Evolutionary conservation across 2,329 filamentous ascomycete genomes (phyloP).

Genomic region (Cladosporium cucumerinum): DNA sequence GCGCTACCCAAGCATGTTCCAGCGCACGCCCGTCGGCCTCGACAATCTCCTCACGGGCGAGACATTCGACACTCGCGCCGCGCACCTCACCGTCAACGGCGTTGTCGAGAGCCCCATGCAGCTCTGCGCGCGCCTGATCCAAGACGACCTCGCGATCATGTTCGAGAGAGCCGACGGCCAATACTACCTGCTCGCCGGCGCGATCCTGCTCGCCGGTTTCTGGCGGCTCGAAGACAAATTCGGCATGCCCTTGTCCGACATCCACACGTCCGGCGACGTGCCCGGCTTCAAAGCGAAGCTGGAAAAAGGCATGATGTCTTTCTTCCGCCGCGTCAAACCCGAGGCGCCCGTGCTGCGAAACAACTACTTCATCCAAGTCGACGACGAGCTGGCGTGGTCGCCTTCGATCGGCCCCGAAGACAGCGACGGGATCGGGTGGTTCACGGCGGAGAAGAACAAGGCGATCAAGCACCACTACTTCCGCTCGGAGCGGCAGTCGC

Average conservation of each 20-base stretch:
- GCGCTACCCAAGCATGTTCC: constrained; percentile 71
- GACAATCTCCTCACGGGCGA: constrained; percentile 70
- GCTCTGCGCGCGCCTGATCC: constrained; percentile 67
- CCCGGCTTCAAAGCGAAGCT: constrained; percentile 69
- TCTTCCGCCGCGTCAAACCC: constrained; percentile 69
- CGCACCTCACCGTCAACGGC: constrained; percentile 50
- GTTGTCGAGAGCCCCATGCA: constrained; percentile 71
- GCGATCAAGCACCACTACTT: constrained; percentile 73
- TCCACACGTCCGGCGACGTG: constrained; percentile 75
- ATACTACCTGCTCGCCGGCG: constrained; percentile 75
- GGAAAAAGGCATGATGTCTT: constrained; percentile 75
- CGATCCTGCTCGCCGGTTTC: constrained; percentile 75
- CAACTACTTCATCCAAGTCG: constrained; percentile 87
- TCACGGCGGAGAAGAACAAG: constrained; percentile 69
- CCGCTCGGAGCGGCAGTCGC: constrained; percentile 69
- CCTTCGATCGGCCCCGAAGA: constrained; percentile 74
- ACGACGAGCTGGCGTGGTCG: constrained; percentile 73
- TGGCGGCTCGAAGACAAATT: constrained; percentile 80
- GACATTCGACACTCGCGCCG: constrained; percentile 62
- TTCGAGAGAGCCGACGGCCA: constrained; percentile 71
- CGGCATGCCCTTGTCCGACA: constrained; percentile 73
- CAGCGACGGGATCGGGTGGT: constrained; percentile 57
- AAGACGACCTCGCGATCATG: constrained; percentile 84
- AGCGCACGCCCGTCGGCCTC: constrained; percentile 61
- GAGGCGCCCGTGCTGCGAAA: constrained; percentile 66